phyloP scores from a whole-genome alignment of 805 yeast species.

The Danielia oregonensis region DNA sequence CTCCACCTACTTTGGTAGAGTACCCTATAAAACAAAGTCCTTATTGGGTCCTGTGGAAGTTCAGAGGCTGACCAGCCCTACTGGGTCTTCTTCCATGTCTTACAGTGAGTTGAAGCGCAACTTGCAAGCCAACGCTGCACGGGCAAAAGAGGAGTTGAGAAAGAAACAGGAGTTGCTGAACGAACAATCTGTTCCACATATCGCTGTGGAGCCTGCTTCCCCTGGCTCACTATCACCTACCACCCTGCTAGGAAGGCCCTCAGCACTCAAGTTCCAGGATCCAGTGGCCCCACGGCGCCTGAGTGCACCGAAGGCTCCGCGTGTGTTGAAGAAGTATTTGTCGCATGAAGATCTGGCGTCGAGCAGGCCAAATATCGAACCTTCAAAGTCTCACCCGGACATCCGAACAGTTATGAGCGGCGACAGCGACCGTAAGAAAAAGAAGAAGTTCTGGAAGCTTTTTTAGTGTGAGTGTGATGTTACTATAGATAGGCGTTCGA shows the following conservation, averaged over 20 bases:
- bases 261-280: conserved; percentile 25
- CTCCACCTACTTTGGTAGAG: conserved; percentile 35
- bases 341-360: conserved; percentile 31
- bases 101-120: conserved; percentile 33
- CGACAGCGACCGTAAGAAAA: conserved; percentile 12
- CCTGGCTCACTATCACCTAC: conserved; percentile 6
- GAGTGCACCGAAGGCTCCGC: conserved; percentile 1
- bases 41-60: conserved; percentile 27
- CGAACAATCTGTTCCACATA: background rate
- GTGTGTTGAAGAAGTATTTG: conserved; percentile 28
- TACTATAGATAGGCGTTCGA: too few relatives aligned
- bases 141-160: conserved; percentile 7
- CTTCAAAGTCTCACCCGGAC: conserved; percentile 39
- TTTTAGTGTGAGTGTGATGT: conserved; percentile 20
- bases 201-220: conserved; percentile 3
- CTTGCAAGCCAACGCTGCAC: conserved; percentile 18
- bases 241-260: conserved; percentile 15
- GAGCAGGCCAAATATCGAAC: conserved; percentile 25
- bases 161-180: too few relatives aligned
- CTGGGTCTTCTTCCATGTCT: conserved; percentile 15
- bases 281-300: conserved; percentile 19
- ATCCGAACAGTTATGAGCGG: conserved; percentile 13
- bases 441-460: conserved; percentile 34
- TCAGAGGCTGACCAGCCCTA: conserved; percentile 13
- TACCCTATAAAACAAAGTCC: conserved; percentile 42